phyloP scores from a whole-genome alignment of 148 eudicot genomes.

The Silene uniflora region DNA sequence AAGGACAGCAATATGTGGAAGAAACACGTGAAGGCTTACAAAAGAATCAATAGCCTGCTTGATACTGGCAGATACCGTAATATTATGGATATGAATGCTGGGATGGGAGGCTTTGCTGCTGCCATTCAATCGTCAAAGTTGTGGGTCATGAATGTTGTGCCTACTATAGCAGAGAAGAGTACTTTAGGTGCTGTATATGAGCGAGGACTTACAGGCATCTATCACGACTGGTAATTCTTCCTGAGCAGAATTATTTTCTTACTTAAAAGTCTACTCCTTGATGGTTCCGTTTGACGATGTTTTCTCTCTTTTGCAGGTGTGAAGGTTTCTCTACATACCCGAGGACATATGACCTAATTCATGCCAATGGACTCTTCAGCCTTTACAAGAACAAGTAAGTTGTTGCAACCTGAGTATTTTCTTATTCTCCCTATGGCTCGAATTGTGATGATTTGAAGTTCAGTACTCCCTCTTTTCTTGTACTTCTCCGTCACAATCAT shows the following conservation, averaged over 20 bases:
- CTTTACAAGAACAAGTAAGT: slow-evolving; percentile 85
- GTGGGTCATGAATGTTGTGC: slow-evolving; percentile 99
- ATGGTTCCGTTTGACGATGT: neutral
- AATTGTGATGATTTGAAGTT: neutral
- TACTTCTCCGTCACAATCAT: too few species aligned
- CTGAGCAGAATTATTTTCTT: neutral
- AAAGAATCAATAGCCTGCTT: slow-evolving; percentile 57
- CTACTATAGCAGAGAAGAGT: slow-evolving; percentile 74
- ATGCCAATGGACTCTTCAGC: slow-evolving; percentile 81
- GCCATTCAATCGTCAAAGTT: slow-evolving; percentile 71
- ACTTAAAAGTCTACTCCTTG: neutral
- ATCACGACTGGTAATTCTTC: slow-evolving; percentile 77
- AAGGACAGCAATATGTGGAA: slow-evolving; percentile 76
- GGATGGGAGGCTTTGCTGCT: slow-evolving; percentile 96
- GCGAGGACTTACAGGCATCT: slow-evolving; percentile 87
- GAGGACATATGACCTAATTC: slow-evolving; percentile 88
- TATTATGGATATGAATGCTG: slow-evolving; percentile 98
- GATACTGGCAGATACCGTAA: slow-evolving; percentile 94
- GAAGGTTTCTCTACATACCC: slow-evolving; percentile 96
- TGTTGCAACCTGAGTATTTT: neutral
- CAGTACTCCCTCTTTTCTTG: too few species aligned
- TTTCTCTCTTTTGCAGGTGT: slow-evolving; percentile 51
- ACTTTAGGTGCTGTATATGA: slow-evolving; percentile 83
- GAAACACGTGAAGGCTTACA: slow-evolving; percentile 81
- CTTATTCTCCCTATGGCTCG: neutral